Conservation (phyloP, 345 rosid genomes). For the Boechera divaricarpa region DNA sequence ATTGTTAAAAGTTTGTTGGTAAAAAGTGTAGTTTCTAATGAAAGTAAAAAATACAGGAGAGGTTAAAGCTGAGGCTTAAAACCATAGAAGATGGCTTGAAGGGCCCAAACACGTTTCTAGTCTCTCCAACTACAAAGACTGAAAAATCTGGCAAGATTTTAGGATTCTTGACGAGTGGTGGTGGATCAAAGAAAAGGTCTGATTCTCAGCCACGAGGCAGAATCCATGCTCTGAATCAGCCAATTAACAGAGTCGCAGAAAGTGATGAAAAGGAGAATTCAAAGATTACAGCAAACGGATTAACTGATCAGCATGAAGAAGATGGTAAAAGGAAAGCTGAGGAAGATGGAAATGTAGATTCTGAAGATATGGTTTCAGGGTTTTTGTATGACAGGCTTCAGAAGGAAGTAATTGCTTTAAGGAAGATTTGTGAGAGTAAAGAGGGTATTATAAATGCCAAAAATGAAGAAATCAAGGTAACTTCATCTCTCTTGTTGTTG, state of each 20-base stretch:
- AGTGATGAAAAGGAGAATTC: constrained; percentile 68
- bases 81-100: constrained; percentile 81
- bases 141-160: constrained; percentile 67
- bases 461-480: constrained; percentile 84
- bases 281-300: constrained; percentile 47
- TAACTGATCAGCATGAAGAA: constrained; percentile 35
- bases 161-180: constrained; percentile 68
- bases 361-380: constrained; percentile 78
- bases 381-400: constrained; percentile 88
- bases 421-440: constrained; percentile 71
- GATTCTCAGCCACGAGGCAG: constrained; percentile 67
- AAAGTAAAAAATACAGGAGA: constrained; percentile 60
- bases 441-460: constrained; percentile 61
- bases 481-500: not conserved
- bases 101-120: constrained; percentile 44
- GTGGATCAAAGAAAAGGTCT: constrained; percentile 71
- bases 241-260: constrained; percentile 52
- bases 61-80: constrained; percentile 73
- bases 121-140: constrained; percentile 50
- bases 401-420: constrained; percentile 73
- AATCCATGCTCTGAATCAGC: constrained; percentile 55
- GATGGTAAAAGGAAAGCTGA: constrained; percentile 32
- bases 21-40: constrained; percentile 5
- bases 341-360: constrained; percentile 44
- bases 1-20: not conserved